Evolutionary conservation across 1,284 basidiomycete species (phyloP).

Genomic region (Fomitopsis palustris): DNA sequence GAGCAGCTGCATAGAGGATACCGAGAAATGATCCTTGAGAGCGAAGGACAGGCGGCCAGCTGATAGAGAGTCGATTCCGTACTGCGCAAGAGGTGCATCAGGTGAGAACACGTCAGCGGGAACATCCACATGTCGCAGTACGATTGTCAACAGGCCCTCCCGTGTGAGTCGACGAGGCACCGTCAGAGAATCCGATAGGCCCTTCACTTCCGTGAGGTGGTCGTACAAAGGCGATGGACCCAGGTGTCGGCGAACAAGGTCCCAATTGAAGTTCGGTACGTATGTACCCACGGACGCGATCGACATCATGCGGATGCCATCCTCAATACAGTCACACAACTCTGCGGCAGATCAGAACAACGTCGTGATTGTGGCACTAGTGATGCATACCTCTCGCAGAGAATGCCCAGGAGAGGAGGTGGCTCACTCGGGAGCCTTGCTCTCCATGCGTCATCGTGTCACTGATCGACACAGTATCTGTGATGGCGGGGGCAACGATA

Average conservation of each 20-base stretch:
- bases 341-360: not conserved
- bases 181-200: not conserved
- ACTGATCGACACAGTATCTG: slow-evolving; percentile 19
- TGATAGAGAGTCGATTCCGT: slow-evolving; percentile 37
- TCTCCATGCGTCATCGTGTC: not conserved
- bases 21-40: slow-evolving; percentile 24
- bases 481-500: slow-evolving; percentile 31
- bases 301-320: not conserved
- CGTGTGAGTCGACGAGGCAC: not conserved
- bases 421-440: slow-evolving; percentile 5
- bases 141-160: slow-evolving; percentile 1
- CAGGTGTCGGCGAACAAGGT: not conserved
- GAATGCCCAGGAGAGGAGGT: slow-evolving; percentile 23
- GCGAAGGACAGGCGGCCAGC: slow-evolving; percentile 30
- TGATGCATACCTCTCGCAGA: slow-evolving; percentile 21
- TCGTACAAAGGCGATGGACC: not conserved
- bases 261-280: slow-evolving; percentile 2
- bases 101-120: slow-evolving; percentile 27
- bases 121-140: slow-evolving; percentile 24
- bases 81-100: slow-evolving; percentile 34
- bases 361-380: not conserved
- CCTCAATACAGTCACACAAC: slow-evolving; percentile 1
- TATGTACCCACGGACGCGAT: not conserved
- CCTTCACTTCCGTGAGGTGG: not conserved
- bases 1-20: slow-evolving; percentile 34